Percentiles rank a stretch among this genome's conserved stretches.
Conservation (phyloP, 2,329 filamentous ascomycete genomes). For the Neoscytalidium dimidiatum region DNA sequence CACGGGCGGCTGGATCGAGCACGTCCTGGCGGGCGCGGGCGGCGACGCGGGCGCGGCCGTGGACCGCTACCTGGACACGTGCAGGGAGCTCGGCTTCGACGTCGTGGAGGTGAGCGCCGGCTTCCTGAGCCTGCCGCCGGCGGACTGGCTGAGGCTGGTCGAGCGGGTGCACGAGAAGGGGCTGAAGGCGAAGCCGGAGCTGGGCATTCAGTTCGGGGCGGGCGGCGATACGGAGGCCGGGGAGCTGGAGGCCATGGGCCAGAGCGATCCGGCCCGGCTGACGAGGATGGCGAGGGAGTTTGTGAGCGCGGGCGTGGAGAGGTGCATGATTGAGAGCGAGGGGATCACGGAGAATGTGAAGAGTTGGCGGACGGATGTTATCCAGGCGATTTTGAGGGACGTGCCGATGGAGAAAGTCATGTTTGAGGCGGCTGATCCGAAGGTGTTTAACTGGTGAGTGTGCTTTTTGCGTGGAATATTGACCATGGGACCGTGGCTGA, state of each 20-base stretch:
- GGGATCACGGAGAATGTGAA: conserved; percentile 59
- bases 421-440: conserved; percentile 60
- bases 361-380: conserved; percentile 57
- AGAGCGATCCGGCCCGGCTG: conserved; percentile 52
- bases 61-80: conserved; percentile 55
- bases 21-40: conserved; percentile 48
- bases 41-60: conserved; percentile 47
- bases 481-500: too few relatives aligned
- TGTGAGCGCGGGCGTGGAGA: conserved; percentile 54
- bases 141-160: conserved; percentile 25
- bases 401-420: conserved; percentile 56
- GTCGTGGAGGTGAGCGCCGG: conserved; percentile 57
- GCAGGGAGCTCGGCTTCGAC: conserved; percentile 57
- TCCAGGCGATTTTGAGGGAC: conserved; percentile 54
- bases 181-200: conserved; percentile 56
- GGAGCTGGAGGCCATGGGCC: conserved; percentile 51
- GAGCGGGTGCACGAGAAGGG: conserved; percentile 45
- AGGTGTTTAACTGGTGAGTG: conserved; percentile 51
- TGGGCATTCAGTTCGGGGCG: conserved; percentile 60
- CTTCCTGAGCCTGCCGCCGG: conserved; percentile 46
- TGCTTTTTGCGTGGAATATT: too few relatives aligned
- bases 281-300: conserved; percentile 54
- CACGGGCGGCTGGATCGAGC: conserved; percentile 59
- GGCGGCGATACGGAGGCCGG: conserved; percentile 54
- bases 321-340: conserved; percentile 62